Evolutionary conservation across 208 protist genomes (phyloP).

Genomic region (Naegleria lovaniensis): DNA sequence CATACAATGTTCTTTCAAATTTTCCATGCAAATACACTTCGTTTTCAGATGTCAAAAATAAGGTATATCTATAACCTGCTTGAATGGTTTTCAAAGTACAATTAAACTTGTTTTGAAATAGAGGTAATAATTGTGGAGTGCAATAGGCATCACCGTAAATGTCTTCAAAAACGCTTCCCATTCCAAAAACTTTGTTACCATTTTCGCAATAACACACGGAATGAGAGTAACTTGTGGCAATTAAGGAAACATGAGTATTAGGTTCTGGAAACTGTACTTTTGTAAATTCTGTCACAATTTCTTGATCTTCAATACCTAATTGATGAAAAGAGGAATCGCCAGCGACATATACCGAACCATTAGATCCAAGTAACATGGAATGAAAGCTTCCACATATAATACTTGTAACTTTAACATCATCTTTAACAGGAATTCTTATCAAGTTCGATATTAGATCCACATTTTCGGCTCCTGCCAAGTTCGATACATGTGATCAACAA

Average conservation of each 20-base stretch:
- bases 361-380: neutral
- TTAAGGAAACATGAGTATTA: neutral
- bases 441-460: no score
- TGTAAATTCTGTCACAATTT: neutral
- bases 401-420: neutral
- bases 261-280: neutral
- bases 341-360: neutral
- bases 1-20: neutral
- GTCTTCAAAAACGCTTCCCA: neutral
- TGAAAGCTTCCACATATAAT: neutral
- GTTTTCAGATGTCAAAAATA: neutral
- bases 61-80: neutral
- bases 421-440: no score
- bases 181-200: neutral
- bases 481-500: no score
- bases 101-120: neutral
- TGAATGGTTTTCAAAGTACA: neutral
- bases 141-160: neutral
- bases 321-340: neutral
- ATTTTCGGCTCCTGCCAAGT: no score
- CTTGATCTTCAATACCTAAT: neutral
- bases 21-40: neutral
- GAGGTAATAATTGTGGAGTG: neutral
- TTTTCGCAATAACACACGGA: neutral
- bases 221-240: neutral